These are phyloP conservation scores for Emergomyces orientalis DNA, from an alignment of 2,329 filamentous ascomycete species.

Conservation along the genomic window DNA sequence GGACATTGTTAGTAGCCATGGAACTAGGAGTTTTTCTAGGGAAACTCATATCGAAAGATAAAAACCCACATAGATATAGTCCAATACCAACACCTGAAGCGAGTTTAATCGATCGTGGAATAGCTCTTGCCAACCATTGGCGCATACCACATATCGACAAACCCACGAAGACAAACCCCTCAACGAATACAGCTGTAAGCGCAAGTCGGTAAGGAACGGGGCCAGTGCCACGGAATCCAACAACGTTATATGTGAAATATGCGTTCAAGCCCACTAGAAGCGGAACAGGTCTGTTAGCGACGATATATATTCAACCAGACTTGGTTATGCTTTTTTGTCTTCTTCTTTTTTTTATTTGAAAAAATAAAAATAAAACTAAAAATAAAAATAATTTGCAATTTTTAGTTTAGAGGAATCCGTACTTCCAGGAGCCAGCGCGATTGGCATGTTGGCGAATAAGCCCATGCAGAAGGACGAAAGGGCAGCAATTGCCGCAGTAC, in stretches of 20 bases:
- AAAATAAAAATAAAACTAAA: no score
- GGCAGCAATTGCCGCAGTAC: slow-evolving; percentile 72
- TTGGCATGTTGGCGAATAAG: slow-evolving; percentile 68
- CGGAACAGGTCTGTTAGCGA: background rate
- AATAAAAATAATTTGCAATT: no score
- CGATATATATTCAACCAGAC: background rate
- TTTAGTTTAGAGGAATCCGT: slow-evolving; percentile 4
- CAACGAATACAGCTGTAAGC: slow-evolving; percentile 77
- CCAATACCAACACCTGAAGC: slow-evolving; percentile 80
- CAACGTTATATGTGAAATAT: slow-evolving; percentile 75
- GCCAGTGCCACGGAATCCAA: slow-evolving; percentile 66
- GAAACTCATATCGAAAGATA: background rate
- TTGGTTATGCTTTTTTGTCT: slow-evolving; percentile 1
- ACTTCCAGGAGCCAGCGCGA: slow-evolving; percentile 61
- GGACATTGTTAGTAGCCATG: background rate
- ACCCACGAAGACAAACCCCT: slow-evolving; percentile 75
- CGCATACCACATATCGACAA: slow-evolving; percentile 72
- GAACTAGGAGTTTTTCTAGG: background rate
- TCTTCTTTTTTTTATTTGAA: background rate
- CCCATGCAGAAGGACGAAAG: slow-evolving; percentile 78
- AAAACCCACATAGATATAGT: slow-evolving; percentile 51
- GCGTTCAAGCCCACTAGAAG: slow-evolving; percentile 67
- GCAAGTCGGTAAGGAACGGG: slow-evolving; percentile 65
- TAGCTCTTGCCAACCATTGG: slow-evolving; percentile 77
- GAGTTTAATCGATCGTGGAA: slow-evolving; percentile 76